These are phyloP conservation scores for Suillus tomentosus DNA, from an alignment of 768 basidiomycete genomes.

Conservation along the genomic window DNA sequence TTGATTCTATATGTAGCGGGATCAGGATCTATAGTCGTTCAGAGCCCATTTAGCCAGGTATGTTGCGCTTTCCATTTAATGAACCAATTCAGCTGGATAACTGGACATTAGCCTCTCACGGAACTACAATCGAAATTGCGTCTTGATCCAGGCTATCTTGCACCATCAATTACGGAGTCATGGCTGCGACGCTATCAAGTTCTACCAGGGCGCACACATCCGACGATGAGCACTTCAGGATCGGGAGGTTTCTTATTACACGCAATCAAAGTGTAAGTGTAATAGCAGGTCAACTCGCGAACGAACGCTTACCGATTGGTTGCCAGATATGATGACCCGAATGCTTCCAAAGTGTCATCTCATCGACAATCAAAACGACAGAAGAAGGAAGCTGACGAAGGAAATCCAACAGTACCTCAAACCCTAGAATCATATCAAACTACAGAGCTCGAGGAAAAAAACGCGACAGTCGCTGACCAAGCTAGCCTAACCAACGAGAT, in stretches of 20 bases:
- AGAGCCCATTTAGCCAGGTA: conserved; percentile 82
- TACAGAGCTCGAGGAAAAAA: not conserved
- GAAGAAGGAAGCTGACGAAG: conserved; percentile 26
- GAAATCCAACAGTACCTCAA: conserved; percentile 8
- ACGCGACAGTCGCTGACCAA: not conserved
- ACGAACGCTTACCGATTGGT: not conserved
- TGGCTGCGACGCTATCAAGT: conserved; percentile 93
- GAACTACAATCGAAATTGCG: conserved; percentile 76
- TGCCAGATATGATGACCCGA: conserved; percentile 64
- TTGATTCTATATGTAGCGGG: conserved; percentile 79
- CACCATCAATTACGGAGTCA: conserved; percentile 78
- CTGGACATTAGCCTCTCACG: conserved; percentile 58
- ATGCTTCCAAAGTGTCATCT: conserved; percentile 53
- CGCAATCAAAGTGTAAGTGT: conserved; percentile 77
- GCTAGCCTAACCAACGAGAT: not conserved
- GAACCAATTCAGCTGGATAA: conserved; percentile 14
- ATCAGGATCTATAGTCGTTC: conserved; percentile 83
- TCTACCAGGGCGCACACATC: conserved; percentile 95
- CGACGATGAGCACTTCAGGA: conserved; percentile 88
- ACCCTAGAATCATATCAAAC: not conserved
- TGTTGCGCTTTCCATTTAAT: conserved; percentile 13
- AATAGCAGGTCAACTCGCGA: conserved; percentile 5
- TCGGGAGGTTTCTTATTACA: conserved; percentile 88
- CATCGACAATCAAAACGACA: conserved; percentile 47
- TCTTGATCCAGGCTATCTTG: conserved; percentile 64